A percentile compares a stretch with the other conserved stretches of the same genome.
Conservation (phyloP, 768 basidiomycete genomes). For the Pisolithus albus region DNA sequence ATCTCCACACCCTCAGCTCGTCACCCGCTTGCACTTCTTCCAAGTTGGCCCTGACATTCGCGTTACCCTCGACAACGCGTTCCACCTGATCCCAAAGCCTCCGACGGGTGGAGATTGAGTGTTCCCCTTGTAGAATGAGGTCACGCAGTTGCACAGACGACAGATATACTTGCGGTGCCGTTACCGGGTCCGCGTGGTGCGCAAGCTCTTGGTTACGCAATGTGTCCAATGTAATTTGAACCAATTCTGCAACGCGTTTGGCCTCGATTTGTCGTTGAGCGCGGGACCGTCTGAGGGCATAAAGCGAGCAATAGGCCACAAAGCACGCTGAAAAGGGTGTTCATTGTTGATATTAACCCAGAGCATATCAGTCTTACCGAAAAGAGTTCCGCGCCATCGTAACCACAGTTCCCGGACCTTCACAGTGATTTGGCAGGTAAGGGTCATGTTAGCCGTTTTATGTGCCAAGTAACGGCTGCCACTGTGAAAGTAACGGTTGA, state of each 20-base stretch:
- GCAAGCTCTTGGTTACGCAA: constrained; percentile 78
- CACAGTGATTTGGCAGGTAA: constrained; percentile 60
- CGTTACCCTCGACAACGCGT: constrained; percentile 80
- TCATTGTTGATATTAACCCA: constrained; percentile 9
- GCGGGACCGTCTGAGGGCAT: constrained; percentile 27
- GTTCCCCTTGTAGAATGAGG: constrained; percentile 74
- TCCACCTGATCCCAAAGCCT: constrained; percentile 81
- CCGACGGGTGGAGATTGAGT: constrained; percentile 57
- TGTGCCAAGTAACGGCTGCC: constrained; percentile 72
- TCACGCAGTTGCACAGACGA: constrained; percentile 87
- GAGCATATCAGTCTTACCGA: constrained; percentile 39
- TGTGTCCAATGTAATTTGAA: constrained; percentile 72
- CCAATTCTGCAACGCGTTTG: constrained; percentile 63
- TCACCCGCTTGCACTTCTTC: constrained; percentile 83
- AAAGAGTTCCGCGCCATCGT: constrained; percentile 57
- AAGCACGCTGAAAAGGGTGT: constrained; percentile 24
- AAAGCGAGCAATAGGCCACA: constrained; percentile 9
- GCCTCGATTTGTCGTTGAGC: constrained; percentile 50
- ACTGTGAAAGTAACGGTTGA: constrained; percentile 32
- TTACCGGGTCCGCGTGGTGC: constrained; percentile 77
- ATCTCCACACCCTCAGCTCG: constrained; percentile 85
- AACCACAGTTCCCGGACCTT: constrained; percentile 61
- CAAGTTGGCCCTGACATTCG: constrained; percentile 79
- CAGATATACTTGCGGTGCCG: constrained; percentile 65
- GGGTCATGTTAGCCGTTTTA: constrained; percentile 58